A percentile compares a stretch with the other conserved stretches of the same genome.
Evolutionary conservation across 1,284 basidiomycete species (phyloP).

Genomic region (Cutaneotrichosporon cyanovorans): DNA sequence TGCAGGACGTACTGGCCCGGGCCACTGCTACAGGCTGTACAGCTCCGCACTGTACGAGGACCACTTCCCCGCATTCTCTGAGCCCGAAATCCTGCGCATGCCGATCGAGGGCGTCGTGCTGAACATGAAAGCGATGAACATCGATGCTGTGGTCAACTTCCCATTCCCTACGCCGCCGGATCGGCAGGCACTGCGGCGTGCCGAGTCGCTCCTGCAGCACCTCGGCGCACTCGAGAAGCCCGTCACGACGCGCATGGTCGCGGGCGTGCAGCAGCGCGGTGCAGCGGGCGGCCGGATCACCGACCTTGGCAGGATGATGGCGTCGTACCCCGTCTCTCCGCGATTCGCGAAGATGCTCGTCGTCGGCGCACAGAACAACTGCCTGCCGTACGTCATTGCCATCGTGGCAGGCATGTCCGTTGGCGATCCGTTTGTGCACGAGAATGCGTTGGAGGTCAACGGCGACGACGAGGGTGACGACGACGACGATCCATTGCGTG

Average conservation of each 20-base stretch:
- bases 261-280: conserved; percentile 34
- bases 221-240: conserved; percentile 69
- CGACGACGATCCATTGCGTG: conserved; percentile 39
- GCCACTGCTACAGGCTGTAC: conserved; percentile 71
- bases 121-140: conserved; percentile 99
- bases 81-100: conserved; percentile 89
- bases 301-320: conserved; percentile 81
- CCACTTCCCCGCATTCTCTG: conserved; percentile 77
- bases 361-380: conserved; percentile 82
- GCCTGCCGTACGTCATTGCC: conserved; percentile 83
- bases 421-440: conserved; percentile 90
- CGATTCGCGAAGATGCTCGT: conserved; percentile 92
- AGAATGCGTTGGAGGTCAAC: conserved; percentile 56
- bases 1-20: conserved; percentile 68
- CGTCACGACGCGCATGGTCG: conserved; percentile 41
- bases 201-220: conserved; percentile 71
- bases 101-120: conserved; percentile 95
- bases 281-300: conserved; percentile 64
- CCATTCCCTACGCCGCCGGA: conserved; percentile 97
- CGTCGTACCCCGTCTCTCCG: conserved; percentile 85
- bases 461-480: conserved; percentile 48
- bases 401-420: conserved; percentile 89
- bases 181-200: conserved; percentile 64
- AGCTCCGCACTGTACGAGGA: conserved; percentile 76
- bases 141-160: conserved; percentile 92